phyloP scores from a whole-genome alignment of 1,284 basidiomycete species.

The Moesziomyces antarcticus region DNA sequence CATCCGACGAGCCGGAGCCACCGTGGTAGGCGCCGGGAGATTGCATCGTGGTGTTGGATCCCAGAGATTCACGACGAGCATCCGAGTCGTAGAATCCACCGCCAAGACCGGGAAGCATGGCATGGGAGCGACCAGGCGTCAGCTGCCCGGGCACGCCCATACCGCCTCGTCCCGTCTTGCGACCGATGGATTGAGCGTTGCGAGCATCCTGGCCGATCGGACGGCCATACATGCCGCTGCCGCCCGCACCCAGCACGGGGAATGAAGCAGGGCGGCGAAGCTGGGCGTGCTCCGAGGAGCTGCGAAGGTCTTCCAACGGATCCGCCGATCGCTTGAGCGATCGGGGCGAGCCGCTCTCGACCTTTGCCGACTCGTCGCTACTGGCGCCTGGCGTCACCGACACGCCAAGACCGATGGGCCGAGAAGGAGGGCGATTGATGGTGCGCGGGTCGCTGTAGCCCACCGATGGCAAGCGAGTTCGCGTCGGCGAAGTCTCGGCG shows the following conservation, averaged over 20 bases:
- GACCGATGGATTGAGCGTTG: constrained; percentile 25
- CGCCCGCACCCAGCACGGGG: constrained; percentile 37
- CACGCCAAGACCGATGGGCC: constrained; percentile 38
- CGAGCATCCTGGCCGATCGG: constrained; percentile 32
- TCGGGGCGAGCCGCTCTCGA: constrained; percentile 33
- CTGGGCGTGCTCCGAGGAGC: constrained; percentile 32
- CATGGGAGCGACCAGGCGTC: constrained; percentile 36
- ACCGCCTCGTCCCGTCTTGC: constrained; percentile 34
- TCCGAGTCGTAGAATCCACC: constrained; percentile 35
- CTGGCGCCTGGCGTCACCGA: constrained; percentile 19
- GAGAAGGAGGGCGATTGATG: constrained; percentile 24
- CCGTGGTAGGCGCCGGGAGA: constrained; percentile 31
- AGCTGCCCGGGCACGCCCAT: constrained; percentile 26
- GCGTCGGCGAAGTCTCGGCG: constrained; percentile 34
- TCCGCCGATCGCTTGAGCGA: constrained; percentile 50
- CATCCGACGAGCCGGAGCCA: constrained; percentile 35
- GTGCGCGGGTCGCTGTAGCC: constrained; percentile 38
- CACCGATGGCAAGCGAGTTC: constrained; percentile 39
- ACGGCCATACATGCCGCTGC: constrained; percentile 31
- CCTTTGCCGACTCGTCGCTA: constrained; percentile 33
- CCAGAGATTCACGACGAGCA: constrained; percentile 33
- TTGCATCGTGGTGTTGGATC: constrained; percentile 30
- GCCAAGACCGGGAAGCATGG: constrained; percentile 31
- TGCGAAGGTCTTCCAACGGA: constrained; percentile 35
- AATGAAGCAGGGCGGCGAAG: constrained; percentile 45